Base-by-base conservation (phyloP, 208 protist genomes). In the Sergeia podlipaevii region DNA sequence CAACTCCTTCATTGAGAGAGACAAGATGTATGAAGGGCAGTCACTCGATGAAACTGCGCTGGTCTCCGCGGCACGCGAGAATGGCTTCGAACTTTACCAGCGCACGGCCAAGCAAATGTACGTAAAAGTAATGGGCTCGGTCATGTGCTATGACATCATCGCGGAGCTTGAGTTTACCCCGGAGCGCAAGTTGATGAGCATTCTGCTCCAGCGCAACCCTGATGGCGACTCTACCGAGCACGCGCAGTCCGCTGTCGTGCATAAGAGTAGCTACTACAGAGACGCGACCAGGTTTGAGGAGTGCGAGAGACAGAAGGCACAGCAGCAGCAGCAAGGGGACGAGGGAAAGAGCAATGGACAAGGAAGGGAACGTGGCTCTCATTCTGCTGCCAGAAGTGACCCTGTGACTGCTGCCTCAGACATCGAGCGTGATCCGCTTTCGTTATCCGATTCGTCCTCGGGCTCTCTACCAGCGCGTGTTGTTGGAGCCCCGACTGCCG, bases 41-140 rank as follows among this genome's bases (percentile, higher is more conserved):
- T 96, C 86, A 27, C 74, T 93, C 2, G 96, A 98, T 63, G 96
- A 98, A 64, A 85, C 96, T 43, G 93, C 92, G 7, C 67, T 93
- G 1, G 82, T 96, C 15, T 75, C 56, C 24, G 88, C 85, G 29
- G 92, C 95, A 0, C 60, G 65, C 15, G 60, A 85, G 29, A 92
- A 94, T 70, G 85, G 86, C 26, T 94, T 91, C 60, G 53, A 60
- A 0, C 74, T 97, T 11, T 48, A 74, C 23, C 49, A 77, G 29
- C 65, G 87, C 23, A 90, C 68, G 24, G 67, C 78, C 13, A 87
- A 74, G 53, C 56, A 81, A 43, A 77, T 92, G 38, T 83, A 70
- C 55, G 50, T 95, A 21, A 75, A 78, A 45, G 65, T 86, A 27
- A 30, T 85, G 13, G 66, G 76, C 13, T 54, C 65, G 13, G 23